A percentile compares a stretch with the other conserved stretches of the same genome.
Conservation (phyloP, 2,329 filamentous ascomycete species). For the Colletotrichum agaves region DNA sequence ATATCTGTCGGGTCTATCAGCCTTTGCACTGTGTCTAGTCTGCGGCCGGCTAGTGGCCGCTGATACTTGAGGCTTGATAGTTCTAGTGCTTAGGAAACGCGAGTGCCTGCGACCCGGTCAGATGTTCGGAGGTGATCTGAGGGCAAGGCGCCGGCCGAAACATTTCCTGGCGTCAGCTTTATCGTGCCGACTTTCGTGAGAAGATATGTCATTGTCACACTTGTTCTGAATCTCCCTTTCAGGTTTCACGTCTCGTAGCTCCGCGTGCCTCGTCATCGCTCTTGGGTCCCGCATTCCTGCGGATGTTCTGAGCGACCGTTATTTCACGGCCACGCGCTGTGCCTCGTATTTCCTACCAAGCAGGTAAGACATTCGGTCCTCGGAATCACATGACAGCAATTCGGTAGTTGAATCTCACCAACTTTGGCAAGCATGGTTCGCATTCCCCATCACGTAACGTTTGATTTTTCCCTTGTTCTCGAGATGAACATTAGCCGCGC, state of each 20-base stretch:
- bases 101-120: conserved; percentile 6
- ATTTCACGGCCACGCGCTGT: neutral
- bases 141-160: conserved; percentile 3
- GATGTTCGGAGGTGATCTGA: neutral
- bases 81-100: conserved; percentile 14
- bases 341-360: conserved; percentile 28
- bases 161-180: neutral
- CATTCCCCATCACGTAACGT: too few relatives aligned
- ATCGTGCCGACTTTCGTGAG: neutral
- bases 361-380: conserved; percentile 12
- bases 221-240: neutral
- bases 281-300: too few relatives aligned
- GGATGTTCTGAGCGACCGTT: neutral
- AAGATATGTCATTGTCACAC: neutral
- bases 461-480: too few relatives aligned
- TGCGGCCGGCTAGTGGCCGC: neutral
- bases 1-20: neutral
- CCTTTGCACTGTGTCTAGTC: neutral
- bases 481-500: conserved; percentile 26
- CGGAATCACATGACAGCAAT: neutral
- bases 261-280: neutral
- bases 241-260: neutral
- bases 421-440: neutral
- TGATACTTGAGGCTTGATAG: conserved; percentile 12
- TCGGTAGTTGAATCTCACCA: neutral